A percentile compares a stretch with the other conserved stretches of the same genome.
Conservation (phyloP, 2,329 filamentous ascomycete genomes). For the Aspergillus terreus region DNA sequence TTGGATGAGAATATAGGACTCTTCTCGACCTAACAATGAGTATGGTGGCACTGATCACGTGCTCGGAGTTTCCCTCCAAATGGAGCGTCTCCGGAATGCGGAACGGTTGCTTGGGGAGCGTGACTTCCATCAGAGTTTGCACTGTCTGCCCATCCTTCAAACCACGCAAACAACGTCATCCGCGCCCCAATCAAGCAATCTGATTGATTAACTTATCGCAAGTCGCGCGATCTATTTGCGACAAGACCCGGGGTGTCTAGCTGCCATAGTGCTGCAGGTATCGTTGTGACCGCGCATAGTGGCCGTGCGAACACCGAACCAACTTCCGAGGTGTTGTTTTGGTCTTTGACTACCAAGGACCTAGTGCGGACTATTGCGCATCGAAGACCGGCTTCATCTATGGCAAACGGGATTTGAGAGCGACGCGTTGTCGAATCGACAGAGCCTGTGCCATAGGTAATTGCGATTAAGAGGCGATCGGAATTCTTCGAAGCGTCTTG, state of each 20-base stretch:
- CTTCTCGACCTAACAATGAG: background rate
- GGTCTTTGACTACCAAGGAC: background rate
- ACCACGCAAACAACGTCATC: constrained; percentile 36
- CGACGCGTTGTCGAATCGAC: too few species aligned
- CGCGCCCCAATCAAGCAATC: constrained; percentile 21
- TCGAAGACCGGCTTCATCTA: background rate
- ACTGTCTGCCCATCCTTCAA: constrained; percentile 40
- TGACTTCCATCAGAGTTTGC: constrained; percentile 28
- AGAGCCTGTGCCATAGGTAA: too few species aligned
- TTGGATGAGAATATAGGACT: too few species aligned
- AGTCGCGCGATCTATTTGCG: constrained; percentile 8
- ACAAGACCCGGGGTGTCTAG: constrained; percentile 8
- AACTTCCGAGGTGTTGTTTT: background rate
- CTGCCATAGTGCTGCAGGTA: constrained; percentile 2
- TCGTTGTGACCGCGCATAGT: background rate
- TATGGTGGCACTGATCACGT: background rate
- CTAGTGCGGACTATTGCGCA: background rate
- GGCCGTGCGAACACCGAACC: background rate
- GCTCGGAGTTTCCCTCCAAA: background rate
- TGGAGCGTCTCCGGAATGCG: background rate
- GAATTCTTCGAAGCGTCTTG: background rate
- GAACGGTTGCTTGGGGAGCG: background rate
- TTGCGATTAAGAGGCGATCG: background rate
- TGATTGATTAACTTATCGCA: constrained; percentile 20
- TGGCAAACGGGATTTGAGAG: background rate